Evolutionary conservation across 139 green algal genomes (phyloP), one percentile per base, ranked within the genome.

Genomic region (Zygnema cylindricum): DNA sequence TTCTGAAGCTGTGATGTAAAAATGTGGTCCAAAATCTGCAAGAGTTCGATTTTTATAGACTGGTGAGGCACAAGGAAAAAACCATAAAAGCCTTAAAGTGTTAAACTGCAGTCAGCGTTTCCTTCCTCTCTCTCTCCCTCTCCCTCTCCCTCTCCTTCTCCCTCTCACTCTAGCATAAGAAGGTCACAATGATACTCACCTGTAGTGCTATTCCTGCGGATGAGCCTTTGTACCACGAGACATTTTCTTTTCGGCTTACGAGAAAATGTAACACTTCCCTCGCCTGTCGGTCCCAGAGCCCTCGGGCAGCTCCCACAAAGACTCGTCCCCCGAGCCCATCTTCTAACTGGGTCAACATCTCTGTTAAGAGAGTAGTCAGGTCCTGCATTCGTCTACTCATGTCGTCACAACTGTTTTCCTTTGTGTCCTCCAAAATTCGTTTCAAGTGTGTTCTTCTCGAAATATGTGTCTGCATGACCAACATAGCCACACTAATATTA

Each of bases 1-100:
- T 32, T 25, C 32, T 89, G 79, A 43, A 91, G 86, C 39, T 91
- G 86, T 32, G 33, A 21, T 2, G 79, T 49, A 25, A 91, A 91
- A 2, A 86, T n/a, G 30, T 89, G 77, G 2, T 91, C 86, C 43
- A 91, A n/a, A 16, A 85, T 89, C 86, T 91, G 86, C 0, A 79
- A 73, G 76, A 83, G 76, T n/a, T n/a, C n/a, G n/a, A n/a, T n/a
- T n/a, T n/a, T n/a, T n/a, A n/a, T n/a, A n/a, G n/a, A n/a, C n/a
- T n/a, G n/a, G n/a, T n/a, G n/a, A n/a, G n/a, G n/a, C n/a, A n/a
- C n/a, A n/a, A n/a, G n/a, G n/a, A n/a, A n/a, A n/a, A n/a, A n/a
- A n/a, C n/a, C n/a, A n/a, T n/a, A n/a, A n/a, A n/a, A n/a, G n/a
- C n/a, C n/a, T n/a, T n/a, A n/a, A n/a, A n/a, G n/a, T n/a, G n/a